phyloP scores from a whole-genome alignment of 2,329 filamentous ascomycete genomes.

The Diaporthe longicolla region DNA sequence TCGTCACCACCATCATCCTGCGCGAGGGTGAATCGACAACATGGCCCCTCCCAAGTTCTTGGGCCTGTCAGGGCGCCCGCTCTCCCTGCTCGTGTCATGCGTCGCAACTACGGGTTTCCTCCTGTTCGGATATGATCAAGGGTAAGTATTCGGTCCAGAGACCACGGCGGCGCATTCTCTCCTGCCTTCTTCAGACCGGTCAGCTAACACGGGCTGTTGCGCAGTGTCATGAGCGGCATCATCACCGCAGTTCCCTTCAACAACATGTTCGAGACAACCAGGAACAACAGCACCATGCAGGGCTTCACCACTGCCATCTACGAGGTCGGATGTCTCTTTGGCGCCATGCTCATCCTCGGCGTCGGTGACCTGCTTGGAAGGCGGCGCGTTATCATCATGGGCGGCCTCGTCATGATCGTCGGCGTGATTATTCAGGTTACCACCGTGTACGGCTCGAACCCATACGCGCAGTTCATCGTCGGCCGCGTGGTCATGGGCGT shows the following conservation, averaged over 20 bases:
- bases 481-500: constrained; percentile 66
- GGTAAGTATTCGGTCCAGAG: constrained; percentile 50
- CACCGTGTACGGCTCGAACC: constrained; percentile 46
- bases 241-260: constrained; percentile 66
- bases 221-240: constrained; percentile 66
- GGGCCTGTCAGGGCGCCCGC: constrained; percentile 70
- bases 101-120: constrained; percentile 75
- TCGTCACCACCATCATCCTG: neutral
- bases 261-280: constrained; percentile 60
- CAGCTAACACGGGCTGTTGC: constrained; percentile 36
- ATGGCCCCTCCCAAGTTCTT: constrained; percentile 70
- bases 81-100: constrained; percentile 71
- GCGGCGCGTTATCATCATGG: constrained; percentile 69
- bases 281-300: constrained; percentile 61
- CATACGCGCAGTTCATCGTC: constrained; percentile 61
- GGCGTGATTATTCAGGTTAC: constrained; percentile 72
- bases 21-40: constrained; percentile 37
- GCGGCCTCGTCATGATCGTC: constrained; percentile 70
- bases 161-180: neutral
- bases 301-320: constrained; percentile 64
- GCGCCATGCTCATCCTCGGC: constrained; percentile 63
- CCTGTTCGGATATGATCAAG: constrained; percentile 71
- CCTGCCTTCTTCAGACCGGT: constrained; percentile 18
- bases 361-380: constrained; percentile 67
- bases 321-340: constrained; percentile 60